A percentile compares a stretch with the other conserved stretches of the same genome.
Conservation (phyloP, 805 yeast genomes). For the Sporopachydermia lactativora region DNA sequence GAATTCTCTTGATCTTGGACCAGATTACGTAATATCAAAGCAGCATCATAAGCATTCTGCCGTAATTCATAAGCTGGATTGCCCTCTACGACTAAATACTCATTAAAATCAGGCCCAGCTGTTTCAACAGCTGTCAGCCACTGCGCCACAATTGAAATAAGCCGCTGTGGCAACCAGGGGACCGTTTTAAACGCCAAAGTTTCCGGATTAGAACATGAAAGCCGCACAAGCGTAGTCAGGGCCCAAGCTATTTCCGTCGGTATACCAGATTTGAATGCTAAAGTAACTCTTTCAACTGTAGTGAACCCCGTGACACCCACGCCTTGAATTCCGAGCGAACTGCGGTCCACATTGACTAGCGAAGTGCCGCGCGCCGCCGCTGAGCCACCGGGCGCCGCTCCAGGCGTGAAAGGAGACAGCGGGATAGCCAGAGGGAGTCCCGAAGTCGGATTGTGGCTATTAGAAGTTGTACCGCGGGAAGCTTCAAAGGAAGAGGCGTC, state of each 20-base stretch:
- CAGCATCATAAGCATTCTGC: constrained; percentile 31
- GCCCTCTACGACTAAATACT: neutral
- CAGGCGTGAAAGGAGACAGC: too few relatives aligned
- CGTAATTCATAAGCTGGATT: constrained; percentile 7
- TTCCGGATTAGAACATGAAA: constrained; percentile 35
- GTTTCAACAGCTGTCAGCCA: constrained; percentile 6
- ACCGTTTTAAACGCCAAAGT: constrained; percentile 31
- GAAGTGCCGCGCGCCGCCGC: too few relatives aligned
- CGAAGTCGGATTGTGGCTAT: too few relatives aligned
- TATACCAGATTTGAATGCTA: constrained; percentile 56
- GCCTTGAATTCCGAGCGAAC: neutral
- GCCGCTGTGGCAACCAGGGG: constrained; percentile 14
- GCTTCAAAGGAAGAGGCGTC: too few relatives aligned
- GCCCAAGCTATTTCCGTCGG: constrained; percentile 64
- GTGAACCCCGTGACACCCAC: constrained; percentile 42
- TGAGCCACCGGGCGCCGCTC: too few relatives aligned
- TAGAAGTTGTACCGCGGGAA: too few relatives aligned
- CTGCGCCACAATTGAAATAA: constrained; percentile 7
- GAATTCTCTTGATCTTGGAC: constrained; percentile 78
- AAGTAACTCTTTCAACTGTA: constrained; percentile 46
- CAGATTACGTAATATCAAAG: constrained; percentile 64
- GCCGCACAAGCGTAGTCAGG: constrained; percentile 33
- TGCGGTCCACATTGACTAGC: neutral
- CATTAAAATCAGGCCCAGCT: too few relatives aligned
- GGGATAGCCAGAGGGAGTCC: too few relatives aligned